A percentile compares a stretch with the other conserved stretches of the same genome.
Conservation (phyloP, 257 asterid genomes). For the Apocynum venetum region DNA sequence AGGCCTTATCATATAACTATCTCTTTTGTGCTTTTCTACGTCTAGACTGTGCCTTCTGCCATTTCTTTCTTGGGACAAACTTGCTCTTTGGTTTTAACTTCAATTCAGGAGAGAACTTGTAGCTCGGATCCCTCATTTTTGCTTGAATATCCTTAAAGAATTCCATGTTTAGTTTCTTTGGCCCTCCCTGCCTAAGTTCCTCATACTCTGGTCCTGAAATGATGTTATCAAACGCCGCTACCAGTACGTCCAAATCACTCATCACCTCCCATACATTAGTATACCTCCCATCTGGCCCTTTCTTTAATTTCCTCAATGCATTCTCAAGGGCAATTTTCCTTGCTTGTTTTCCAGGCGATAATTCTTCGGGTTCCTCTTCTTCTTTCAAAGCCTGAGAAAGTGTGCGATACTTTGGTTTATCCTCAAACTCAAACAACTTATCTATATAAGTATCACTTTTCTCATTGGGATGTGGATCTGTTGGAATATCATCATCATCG, state of each 20-base stretch:
- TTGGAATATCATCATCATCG: constrained; percentile 68
- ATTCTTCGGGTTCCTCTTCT: constrained; percentile 80
- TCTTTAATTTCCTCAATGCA: constrained; percentile 81
- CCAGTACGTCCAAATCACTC: constrained; percentile 80
- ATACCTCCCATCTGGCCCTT: constrained; percentile 93
- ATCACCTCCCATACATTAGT: constrained; percentile 92
- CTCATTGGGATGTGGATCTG: constrained; percentile 66
- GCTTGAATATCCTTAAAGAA: constrained; percentile 90
- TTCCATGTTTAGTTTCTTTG: constrained; percentile 71
- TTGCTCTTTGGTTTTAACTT: constrained; percentile 85
- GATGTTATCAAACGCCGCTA: constrained; percentile 89
- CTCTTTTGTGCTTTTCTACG: constrained; percentile 81
- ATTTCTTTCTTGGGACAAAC: constrained; percentile 70
- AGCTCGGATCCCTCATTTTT: constrained; percentile 89
- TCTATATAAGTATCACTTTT: constrained; percentile 72
- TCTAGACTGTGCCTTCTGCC: constrained; percentile 81
- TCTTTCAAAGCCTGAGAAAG: constrained; percentile 69
- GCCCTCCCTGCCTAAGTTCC: constrained; percentile 86
- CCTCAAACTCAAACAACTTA: constrained; percentile 73
- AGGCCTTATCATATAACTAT: constrained; percentile 13
- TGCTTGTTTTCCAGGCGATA: constrained; percentile 84
- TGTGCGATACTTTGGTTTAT: constrained; percentile 65
- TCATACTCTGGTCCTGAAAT: constrained; percentile 91
- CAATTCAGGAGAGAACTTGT: constrained; percentile 73
- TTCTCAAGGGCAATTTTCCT: constrained; percentile 79